These are phyloP conservation scores for Ichthyophthirius multifiliis DNA, from an alignment of 169 alveolate genomes.

Conservation along the genomic window DNA sequence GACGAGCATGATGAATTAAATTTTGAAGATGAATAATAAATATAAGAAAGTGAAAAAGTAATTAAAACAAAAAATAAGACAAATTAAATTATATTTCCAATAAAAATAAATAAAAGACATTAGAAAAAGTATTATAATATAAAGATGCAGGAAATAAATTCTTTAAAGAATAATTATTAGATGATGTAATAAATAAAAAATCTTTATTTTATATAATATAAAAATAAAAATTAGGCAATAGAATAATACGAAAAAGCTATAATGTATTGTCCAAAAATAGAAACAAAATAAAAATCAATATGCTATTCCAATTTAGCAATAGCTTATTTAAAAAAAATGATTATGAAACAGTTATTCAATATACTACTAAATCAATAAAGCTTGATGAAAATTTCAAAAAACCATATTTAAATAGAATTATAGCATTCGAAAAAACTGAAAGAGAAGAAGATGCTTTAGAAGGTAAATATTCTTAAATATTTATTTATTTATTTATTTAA, in stretches of 20 bases:
- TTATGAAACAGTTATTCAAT: constrained; percentile 17
- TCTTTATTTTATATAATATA: background rate
- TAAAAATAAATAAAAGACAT: background rate
- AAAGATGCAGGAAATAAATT: background rate
- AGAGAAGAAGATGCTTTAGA: constrained; percentile 32
- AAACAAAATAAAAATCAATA: background rate
- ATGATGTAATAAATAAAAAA: background rate
- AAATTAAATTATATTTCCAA: background rate
- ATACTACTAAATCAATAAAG: constrained; percentile 9
- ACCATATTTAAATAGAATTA: constrained; percentile 29
- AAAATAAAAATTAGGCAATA: background rate
- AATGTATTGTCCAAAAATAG: constrained; percentile 21
- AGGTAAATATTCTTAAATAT: constrained; percentile 11
- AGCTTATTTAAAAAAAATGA: constrained; percentile 6
- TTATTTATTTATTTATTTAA: background rate
- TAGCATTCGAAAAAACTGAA: constrained; percentile 30
- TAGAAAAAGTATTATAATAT: background rate
- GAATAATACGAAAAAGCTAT: constrained; percentile 27
- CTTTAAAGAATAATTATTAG: background rate
- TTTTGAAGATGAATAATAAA: too few species aligned
- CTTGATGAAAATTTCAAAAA: constrained; percentile 22
- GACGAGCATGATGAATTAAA: too few species aligned
- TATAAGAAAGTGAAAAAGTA: background rate
- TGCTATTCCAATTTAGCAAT: constrained; percentile 30
- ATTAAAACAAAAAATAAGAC: background rate